Evolutionary conservation across 495 filamentous ascomycete genomes (phyloP).

Genomic region (Lepidopterella palustris): DNA sequence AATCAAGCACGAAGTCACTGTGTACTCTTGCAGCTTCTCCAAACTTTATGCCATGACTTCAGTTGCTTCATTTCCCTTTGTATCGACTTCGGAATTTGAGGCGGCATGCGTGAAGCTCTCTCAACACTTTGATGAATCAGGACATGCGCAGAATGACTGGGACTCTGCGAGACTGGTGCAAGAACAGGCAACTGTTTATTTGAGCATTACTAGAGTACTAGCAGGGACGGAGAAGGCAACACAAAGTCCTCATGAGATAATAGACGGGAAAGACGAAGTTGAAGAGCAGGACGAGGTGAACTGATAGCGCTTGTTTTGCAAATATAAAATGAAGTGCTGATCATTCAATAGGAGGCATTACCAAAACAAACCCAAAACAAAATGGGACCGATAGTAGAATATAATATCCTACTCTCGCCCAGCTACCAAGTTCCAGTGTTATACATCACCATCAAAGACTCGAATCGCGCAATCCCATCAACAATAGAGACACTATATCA

Average conservation of each 20-base stretch:
- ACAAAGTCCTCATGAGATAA: no score
- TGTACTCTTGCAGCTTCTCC: not conserved
- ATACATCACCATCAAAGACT: conserved; percentile 24
- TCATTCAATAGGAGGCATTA: conserved; percentile 10
- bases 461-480: conserved; percentile 4
- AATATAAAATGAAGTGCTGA: not conserved
- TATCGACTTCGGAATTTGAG: conserved; percentile 9
- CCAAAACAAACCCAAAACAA: not conserved
- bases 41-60: not conserved
- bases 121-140: not conserved
- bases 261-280: conserved; percentile 3
- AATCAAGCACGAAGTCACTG: not conserved
- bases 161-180: conserved; percentile 1
- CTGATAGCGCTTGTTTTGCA: not conserved
- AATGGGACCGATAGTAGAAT: conserved; percentile 5
- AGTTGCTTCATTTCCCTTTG: not conserved
- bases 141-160: conserved; percentile 12
- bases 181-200: not conserved
- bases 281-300: conserved; percentile 9
- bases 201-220: conserved; percentile 6
- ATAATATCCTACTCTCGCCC: conserved; percentile 24
- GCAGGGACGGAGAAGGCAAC: not conserved
- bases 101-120: conserved; percentile 3
- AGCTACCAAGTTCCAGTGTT: conserved; percentile 25
- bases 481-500: conserved; percentile 17